Base-by-base conservation (phyloP, 2,329 filamentous ascomycete genomes). In the Ciborinia camelliae region DNA sequence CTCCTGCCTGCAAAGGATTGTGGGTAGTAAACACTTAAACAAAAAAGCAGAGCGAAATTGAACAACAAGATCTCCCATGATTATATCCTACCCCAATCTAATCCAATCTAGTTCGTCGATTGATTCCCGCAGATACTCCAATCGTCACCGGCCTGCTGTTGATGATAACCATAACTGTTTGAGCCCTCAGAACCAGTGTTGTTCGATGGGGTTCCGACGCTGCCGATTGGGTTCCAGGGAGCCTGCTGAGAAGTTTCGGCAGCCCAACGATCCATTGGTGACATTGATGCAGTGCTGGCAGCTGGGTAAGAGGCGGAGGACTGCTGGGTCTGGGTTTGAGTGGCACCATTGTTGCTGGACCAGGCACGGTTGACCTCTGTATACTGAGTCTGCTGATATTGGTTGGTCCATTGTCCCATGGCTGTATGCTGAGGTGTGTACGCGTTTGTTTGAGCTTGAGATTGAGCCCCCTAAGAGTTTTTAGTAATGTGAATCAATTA, bases 51-150 rank as follows among this genome's bases (percentile, higher is more conserved):
- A 6, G 50, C 10, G 9, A 2, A 20, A 53, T n/a, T 1, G n/a
- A 51, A n/a, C 9, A 51, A 12, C 26, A 23, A 5, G 23, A 23
- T 51, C 51, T 53, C 6, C 35, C 30, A 23, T 23, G 20, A 12
- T 35, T 2, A 37, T 53, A 14, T 32, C 1, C n/a, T 37, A 5
- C 53, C 41, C n/a, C 35, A 20, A 28, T 15, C 18, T 14, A 10
- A 18, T 30, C 23, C 20, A 30, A 2, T 30, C 18, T 47, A 37
- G 7, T 9, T 26, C 1, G 32, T 57, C 39, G 61, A 63, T 10
- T 20, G 15, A 9, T 63, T 63, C 12, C 30, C 61, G 12, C 41
- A 50, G 9, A 39, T 14, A 48, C 61, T 63, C 61, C 61, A 63
- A 30, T 57, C 41, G 2, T 57, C 61, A 28, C 10, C 18, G 20